phyloP scores from a whole-genome alignment of 1,284 basidiomycete genomes.

The Pseudozyma sp. region DNA sequence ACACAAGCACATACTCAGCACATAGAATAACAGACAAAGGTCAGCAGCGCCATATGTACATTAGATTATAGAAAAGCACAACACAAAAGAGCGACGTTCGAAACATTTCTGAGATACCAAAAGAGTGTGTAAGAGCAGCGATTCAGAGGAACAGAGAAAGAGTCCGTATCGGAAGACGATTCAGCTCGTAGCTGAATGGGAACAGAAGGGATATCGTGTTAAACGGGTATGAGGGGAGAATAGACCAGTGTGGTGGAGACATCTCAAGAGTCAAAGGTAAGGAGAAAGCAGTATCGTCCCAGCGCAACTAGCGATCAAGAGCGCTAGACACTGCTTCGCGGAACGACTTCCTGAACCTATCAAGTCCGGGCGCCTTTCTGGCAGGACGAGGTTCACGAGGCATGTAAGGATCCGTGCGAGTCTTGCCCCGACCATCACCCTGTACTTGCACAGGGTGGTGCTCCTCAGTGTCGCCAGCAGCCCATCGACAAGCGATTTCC shows the following conservation, averaged over 20 bases:
- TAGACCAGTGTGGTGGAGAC: neutral
- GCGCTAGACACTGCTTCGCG: slow-evolving; percentile 58
- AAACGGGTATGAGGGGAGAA: neutral
- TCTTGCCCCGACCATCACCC: slow-evolving; percentile 59
- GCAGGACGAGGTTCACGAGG: slow-evolving; percentile 56
- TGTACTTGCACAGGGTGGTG: slow-evolving; percentile 61
- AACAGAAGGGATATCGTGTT: neutral
- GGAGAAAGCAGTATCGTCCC: neutral
- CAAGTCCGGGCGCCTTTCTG: slow-evolving; percentile 43
- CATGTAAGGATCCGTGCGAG: slow-evolving; percentile 56
- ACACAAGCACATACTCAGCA: too few relatives aligned
- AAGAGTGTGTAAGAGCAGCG: neutral
- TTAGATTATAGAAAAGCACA: too few relatives aligned
- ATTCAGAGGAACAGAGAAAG: neutral
- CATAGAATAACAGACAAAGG: too few relatives aligned
- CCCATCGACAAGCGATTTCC: slow-evolving; percentile 65
- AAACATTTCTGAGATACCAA: neutral
- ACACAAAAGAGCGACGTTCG: neutral
- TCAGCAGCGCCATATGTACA: too few relatives aligned
- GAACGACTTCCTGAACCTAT: slow-evolving; percentile 57
- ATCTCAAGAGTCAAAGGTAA: neutral
- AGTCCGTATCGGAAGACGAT: neutral
- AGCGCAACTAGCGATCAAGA: slow-evolving; percentile 24
- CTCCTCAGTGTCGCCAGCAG: slow-evolving; percentile 63
- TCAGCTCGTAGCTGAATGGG: neutral